phyloP scores from a whole-genome alignment of 1,139 yeast species.

The Geotrichum carabidarum region DNA sequence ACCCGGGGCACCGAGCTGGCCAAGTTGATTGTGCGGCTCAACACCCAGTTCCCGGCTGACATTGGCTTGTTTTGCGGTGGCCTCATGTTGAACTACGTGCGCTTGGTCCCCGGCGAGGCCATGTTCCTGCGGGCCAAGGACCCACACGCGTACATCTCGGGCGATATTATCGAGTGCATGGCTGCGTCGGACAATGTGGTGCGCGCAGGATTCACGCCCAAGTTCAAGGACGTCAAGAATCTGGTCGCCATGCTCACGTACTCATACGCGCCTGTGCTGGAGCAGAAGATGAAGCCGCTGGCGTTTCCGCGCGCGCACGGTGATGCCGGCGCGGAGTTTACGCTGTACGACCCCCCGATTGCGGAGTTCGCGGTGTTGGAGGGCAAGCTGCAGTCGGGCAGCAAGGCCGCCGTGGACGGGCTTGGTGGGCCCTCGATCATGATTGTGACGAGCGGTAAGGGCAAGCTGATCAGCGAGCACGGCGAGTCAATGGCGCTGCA shows the following conservation, averaged over 20 bases:
- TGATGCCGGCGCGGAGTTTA: constrained; percentile 50
- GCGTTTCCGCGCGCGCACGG: constrained; percentile 62
- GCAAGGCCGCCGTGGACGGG: constrained; percentile 48
- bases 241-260: constrained; percentile 89
- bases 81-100: constrained; percentile 81
- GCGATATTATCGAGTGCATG: constrained; percentile 98
- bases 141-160: constrained; percentile 95
- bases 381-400: constrained; percentile 49
- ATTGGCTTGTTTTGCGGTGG: constrained; percentile 96
- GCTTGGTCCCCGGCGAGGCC: constrained; percentile 85
- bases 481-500: constrained; percentile 40
- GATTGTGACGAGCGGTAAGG: constrained; percentile 77
- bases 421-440: constrained; percentile 85
- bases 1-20: constrained; percentile 50
- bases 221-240: constrained; percentile 88
- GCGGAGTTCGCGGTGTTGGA: constrained; percentile 91
- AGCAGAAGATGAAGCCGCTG: constrained; percentile 80
- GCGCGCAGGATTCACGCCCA: constrained; percentile 97
- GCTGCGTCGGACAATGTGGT: constrained; percentile 98
- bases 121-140: constrained; percentile 95
- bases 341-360: constrained; percentile 89
- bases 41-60: constrained; percentile 87
- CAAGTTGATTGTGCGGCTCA: constrained; percentile 64
- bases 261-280: constrained; percentile 79
- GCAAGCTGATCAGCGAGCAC: constrained; percentile 47